Percentiles rank a stretch among this genome's conserved stretches.
phyloP scores from a whole-genome alignment of 1,284 basidiomycete genomes.

The Pyrrhoderma lamaoense region DNA sequence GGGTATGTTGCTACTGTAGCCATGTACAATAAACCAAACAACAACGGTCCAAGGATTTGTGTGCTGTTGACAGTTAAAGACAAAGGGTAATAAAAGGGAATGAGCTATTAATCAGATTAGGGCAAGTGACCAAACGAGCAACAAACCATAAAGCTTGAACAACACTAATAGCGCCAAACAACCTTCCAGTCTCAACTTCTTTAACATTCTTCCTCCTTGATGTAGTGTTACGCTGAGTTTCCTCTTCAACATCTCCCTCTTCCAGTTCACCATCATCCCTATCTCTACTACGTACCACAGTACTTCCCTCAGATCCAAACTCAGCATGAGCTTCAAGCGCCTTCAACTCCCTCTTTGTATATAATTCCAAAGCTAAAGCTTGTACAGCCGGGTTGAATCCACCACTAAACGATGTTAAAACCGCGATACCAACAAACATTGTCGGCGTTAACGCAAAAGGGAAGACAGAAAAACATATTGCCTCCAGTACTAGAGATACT shows the following conservation, averaged over 20 bases:
- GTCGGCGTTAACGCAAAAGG: constrained; percentile 34
- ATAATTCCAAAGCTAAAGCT: constrained; percentile 59
- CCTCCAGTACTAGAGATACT: constrained; percentile 50
- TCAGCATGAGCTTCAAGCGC: neutral
- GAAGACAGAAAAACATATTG: constrained; percentile 47
- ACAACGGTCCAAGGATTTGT: constrained; percentile 48
- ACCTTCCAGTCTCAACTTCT: constrained; percentile 42
- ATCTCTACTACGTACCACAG: neutral
- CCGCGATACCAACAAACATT: constrained; percentile 41
- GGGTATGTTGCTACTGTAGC: constrained; percentile 54
- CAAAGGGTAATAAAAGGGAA: neutral
- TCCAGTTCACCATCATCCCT: neutral
- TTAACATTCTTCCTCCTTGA: constrained; percentile 20
- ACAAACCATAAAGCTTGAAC: constrained; percentile 57
- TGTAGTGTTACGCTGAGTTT: constrained; percentile 35
- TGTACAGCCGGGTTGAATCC: constrained; percentile 62
- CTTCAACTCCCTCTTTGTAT: constrained; percentile 27
- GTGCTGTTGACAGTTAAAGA: constrained; percentile 27
- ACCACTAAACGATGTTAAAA: constrained; percentile 43
- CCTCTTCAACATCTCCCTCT: neutral
- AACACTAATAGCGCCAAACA: constrained; percentile 71
- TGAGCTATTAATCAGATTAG: neutral
- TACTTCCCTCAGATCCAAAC: neutral
- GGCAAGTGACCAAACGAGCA: constrained; percentile 49
- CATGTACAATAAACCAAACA: constrained; percentile 55